phyloP scores from a whole-genome alignment of 768 basidiomycete genomes.

The Tremella mesenterica region DNA sequence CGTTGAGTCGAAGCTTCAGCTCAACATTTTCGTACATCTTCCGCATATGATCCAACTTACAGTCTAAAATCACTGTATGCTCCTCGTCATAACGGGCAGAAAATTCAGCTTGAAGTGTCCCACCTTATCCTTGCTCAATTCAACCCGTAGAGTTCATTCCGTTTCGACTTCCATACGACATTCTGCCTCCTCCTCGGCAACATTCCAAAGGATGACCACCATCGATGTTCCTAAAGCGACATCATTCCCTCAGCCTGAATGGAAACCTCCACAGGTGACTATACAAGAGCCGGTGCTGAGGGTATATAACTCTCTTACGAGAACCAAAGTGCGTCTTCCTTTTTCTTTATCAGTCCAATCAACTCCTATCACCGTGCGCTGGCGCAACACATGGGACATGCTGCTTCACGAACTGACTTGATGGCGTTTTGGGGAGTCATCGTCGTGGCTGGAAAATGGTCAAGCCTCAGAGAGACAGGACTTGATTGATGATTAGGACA shows the following conservation, averaged over 20 bases:
- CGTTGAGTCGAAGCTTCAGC: no score
- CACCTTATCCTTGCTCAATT: not conserved
- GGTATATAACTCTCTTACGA: conserved; percentile 88
- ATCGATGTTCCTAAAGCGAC: conserved; percentile 28
- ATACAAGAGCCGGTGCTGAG: conserved; percentile 60
- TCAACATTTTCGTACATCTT: no score
- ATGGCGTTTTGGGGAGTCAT: not conserved
- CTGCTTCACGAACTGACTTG: no score
- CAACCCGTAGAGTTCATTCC: not conserved
- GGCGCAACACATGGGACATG: no score
- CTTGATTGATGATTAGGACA: conserved; percentile 55
- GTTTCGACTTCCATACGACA: not conserved
- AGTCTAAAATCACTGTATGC: no score
- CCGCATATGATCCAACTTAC: no score
- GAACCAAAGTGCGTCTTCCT: conserved; percentile 59
- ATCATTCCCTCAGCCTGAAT: conserved; percentile 42
- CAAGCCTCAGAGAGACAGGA: not conserved
- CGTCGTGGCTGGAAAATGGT: not conserved
- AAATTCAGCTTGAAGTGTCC: not conserved
- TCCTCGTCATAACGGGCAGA: not conserved
- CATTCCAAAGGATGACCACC: conserved; percentile 20
- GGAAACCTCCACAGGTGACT: conserved; percentile 51
- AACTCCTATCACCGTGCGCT: no score
- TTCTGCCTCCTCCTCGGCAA: not conserved
- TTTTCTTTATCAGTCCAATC: not conserved